Evolutionary conservation across 140 eudicot species (phyloP), one percentile per base, ranked within the genome.

Genomic region (Stevia rebaudiana): DNA sequence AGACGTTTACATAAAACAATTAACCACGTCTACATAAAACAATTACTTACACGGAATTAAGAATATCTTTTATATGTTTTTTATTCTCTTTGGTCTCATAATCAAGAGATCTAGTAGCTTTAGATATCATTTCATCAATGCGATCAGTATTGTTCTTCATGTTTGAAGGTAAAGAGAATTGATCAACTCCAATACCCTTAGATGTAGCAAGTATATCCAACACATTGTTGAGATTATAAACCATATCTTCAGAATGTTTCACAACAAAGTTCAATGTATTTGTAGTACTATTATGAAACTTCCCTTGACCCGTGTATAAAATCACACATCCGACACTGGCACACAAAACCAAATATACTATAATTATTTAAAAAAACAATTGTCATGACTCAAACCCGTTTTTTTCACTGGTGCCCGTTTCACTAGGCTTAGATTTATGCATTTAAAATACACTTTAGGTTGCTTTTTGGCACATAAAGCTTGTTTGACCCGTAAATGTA

Each of bases 41-140:
- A 16, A 49, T 52, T 52, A 68, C 79, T 76, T 79, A 85, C 94
- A 81, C 63, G 21, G 84, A 56, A n/a, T 67, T 24, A 33, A 85
- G 9, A 63, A 65, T 75, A 16, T 17, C 23, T 47, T 69, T 43
- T 24, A 82, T 76, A 11, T 76, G 73, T 9, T 68, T 16, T 30
- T 82, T 19, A 40, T 74, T 76, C 16, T 69, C 24, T 48, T 11
- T 10, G 51, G 94, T 57, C 11, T 72, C 71, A 48, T 10, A 46
- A 8, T 40, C 73, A 13, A 85, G 65, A 25, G 52, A 46, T 30
- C 24, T 71, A 63, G 83, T 64, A 44, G 67, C 72, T 17, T 18
- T 11, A 17, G 65, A 52, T 5, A 85, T 52, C 25, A 48, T 61
- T 22, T 16, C 53, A 47, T 69, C 70, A 3, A 76, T 76, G 5